Percentiles rank a stretch among this genome's conserved stretches.
Conservation (phyloP, 345 rosid species). For the Melaleuca alternifolia region DNA sequence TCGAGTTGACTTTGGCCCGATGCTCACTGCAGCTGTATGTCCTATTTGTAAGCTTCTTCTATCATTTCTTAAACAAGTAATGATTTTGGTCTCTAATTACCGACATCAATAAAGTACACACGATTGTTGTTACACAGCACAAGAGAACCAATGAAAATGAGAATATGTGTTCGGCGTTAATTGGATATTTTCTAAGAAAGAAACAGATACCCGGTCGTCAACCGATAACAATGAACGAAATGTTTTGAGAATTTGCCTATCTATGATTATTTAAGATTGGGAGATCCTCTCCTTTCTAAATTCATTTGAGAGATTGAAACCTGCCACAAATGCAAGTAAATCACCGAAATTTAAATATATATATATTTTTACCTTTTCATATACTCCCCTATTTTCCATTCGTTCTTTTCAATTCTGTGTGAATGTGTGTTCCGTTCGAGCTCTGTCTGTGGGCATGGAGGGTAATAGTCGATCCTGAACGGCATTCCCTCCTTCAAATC, state of each 20-base stretch:
- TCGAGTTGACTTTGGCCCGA: neutral
- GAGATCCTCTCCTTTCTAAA: neutral
- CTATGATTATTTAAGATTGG: too few species aligned
- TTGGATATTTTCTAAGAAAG: neutral
- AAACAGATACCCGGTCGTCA: neutral
- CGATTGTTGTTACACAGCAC: neutral
- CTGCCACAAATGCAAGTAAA: neutral
- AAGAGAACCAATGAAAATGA: neutral
- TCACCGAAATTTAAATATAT: neutral
- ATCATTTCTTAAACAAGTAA: neutral
- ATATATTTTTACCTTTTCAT: neutral
- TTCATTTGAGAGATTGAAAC: neutral
- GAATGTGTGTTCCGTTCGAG: neutral
- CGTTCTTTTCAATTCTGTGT: neutral
- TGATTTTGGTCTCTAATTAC: neutral
- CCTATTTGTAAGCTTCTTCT: neutral
- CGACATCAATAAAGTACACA: neutral
- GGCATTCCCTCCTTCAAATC: neutral
- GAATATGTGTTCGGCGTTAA: neutral
- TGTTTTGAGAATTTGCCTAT: neutral
- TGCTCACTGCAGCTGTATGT: neutral
- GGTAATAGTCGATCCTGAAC: neutral
- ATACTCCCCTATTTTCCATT: neutral
- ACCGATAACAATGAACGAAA: neutral
- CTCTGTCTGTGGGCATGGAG: neutral